Percentiles rank a stretch among this genome's conserved stretches.
These are phyloP conservation scores for Pholiota molesta DNA, from an alignment of 768 basidiomycete species.

Conservation along the genomic window DNA sequence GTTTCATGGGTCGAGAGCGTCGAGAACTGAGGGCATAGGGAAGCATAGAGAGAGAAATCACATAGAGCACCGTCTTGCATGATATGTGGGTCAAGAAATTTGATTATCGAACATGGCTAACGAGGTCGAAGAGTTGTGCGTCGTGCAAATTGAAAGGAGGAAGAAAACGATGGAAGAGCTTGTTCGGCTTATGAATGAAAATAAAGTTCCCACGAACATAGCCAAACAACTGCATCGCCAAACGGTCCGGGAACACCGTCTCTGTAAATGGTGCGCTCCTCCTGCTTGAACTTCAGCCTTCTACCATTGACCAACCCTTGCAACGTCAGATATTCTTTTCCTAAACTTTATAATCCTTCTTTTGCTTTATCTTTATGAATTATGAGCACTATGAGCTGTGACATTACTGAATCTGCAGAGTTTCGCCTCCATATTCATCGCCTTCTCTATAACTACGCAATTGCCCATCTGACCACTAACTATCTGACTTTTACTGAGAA, in stretches of 20 bases:
- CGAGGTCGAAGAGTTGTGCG: background rate
- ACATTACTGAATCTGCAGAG: slow-evolving; percentile 24
- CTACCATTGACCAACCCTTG: background rate
- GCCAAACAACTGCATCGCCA: slow-evolving; percentile 16
- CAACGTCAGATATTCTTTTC: too few relatives aligned
- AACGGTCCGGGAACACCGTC: background rate
- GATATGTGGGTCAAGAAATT: background rate
- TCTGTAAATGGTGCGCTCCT: background rate
- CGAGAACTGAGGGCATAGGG: background rate
- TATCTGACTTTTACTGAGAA: slow-evolving; percentile 56
- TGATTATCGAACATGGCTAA: slow-evolving; percentile 1
- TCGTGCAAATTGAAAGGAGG: background rate
- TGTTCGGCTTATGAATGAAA: slow-evolving; percentile 9
- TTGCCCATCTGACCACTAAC: slow-evolving; percentile 54
- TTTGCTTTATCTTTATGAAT: background rate
- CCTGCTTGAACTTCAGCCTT: background rate
- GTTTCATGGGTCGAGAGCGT: slow-evolving; percentile 52
- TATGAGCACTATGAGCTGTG: slow-evolving; percentile 5
- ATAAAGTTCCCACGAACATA: slow-evolving; percentile 15
- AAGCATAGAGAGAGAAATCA: background rate
- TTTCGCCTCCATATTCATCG: slow-evolving; percentile 52
- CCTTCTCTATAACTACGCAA: slow-evolving; percentile 56
- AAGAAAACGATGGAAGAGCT: background rate
- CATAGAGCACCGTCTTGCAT: too few relatives aligned
- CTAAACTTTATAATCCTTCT: background rate